phyloP scores from a whole-genome alignment of 345 rosid genomes.

The Noccaea caerulescens region DNA sequence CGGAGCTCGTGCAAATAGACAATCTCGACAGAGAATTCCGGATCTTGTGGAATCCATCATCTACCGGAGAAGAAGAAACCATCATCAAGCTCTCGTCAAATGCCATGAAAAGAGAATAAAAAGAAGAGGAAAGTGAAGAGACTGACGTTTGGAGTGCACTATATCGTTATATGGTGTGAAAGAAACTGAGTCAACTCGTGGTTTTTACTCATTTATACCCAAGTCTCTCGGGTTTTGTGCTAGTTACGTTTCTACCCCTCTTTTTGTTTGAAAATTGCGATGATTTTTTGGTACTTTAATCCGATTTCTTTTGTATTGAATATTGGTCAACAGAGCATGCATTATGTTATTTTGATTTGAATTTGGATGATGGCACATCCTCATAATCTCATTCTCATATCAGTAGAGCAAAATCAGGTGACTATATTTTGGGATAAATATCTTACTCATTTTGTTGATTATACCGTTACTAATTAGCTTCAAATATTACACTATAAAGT shows the following conservation, averaged over 20 bases:
- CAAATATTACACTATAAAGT: neutral
- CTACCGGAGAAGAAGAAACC: slow-evolving; percentile 45
- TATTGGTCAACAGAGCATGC: neutral
- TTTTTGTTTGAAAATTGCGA: slow-evolving; percentile 25
- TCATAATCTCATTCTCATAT: neutral
- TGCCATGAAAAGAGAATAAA: slow-evolving; percentile 48
- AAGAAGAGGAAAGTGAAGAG: slow-evolving; percentile 27
- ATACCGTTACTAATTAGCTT: neutral
- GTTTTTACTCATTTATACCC: slow-evolving; percentile 32
- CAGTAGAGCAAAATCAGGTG: neutral
- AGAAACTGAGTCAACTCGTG: slow-evolving; percentile 40
- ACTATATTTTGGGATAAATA: neutral
- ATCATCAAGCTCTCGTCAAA: slow-evolving; percentile 50
- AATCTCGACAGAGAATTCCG: slow-evolving; percentile 65
- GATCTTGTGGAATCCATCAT: slow-evolving; percentile 49
- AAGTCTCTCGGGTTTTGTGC: slow-evolving; percentile 6
- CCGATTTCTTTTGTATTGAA: neutral
- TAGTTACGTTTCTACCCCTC: slow-evolving; percentile 18
- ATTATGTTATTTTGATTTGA: neutral
- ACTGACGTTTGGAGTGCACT: slow-evolving; percentile 39
- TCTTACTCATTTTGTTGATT: slow-evolving; percentile 14
- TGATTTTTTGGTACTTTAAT: slow-evolving; percentile 11
- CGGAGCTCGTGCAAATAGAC: slow-evolving; percentile 70
- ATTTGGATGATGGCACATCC: neutral
- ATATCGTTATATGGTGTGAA: slow-evolving; percentile 9